Evolutionary conservation across 306 rosid species (phyloP), one percentile per base, ranked within the genome.

Genomic region (Glycine latifolia): DNA sequence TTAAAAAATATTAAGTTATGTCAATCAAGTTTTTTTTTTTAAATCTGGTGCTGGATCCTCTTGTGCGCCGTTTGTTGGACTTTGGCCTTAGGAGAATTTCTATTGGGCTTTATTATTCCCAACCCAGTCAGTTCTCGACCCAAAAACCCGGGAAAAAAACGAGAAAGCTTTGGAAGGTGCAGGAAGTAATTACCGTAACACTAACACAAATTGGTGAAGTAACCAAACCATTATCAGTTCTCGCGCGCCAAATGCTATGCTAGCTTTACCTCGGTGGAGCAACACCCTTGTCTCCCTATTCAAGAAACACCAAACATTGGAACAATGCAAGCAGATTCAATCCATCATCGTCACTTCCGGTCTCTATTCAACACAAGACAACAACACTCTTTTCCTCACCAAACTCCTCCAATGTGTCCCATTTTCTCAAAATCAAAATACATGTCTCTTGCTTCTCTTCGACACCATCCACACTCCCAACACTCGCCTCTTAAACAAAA

Each of bases 281-380:
- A 78, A 59, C 48, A 79, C 8, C n/a, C 31, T 84, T 4, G 9
- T 65, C 1, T 84, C 67, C 13, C 56, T 84, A 0, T 31, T 75
- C 46, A 67, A 72, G 0, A 66, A 53, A 39, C 85, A 67, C 67
- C 58, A 10, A 68, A 81, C 20, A 10, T 55, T 37, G 14, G 12
- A 78, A 0, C 72, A 80, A 71, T 76, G 65, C 53, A 87, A 80
- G 13, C 83, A 84, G 3, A 69, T 87, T 70, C 85, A 84, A 74
- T 81, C 87, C 75, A 10, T 74, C 61, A 69, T 84, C 14, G 35
- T 87, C 77, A 82, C 86, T 48, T 78, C 39, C 2, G 82, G 77
- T 63, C 49, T 78, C 48, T 81, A 47, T 7, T 58, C 83, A 47
- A 3, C 11, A 2, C 59, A 62, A 44, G 80, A 84, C 31, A 26